Conservation (phyloP, 805 yeast genomes). For the Candida dendrica region DNA sequence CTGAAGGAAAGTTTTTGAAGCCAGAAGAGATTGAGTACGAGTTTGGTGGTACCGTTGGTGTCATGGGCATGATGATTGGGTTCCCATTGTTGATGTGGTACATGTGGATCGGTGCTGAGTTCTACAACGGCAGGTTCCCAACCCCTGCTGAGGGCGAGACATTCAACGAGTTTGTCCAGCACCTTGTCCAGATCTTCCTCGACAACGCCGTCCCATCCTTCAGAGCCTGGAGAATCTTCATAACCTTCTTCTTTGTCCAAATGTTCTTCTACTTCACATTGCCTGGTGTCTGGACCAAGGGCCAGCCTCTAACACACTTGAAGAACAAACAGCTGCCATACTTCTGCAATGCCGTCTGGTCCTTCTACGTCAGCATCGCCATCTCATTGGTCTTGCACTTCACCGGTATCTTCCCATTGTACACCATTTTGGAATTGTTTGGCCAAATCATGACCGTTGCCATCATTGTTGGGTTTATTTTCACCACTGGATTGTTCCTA, state of each 20-base stretch:
- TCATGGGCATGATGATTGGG: constrained; percentile 82
- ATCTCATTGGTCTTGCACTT: constrained; percentile 59
- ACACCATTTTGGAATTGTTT: constrained; percentile 70
- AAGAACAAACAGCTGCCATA: constrained; percentile 79
- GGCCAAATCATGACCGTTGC: constrained; percentile 93
- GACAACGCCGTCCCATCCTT: constrained; percentile 52
- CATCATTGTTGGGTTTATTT: constrained; percentile 66
- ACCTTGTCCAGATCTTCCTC: constrained; percentile 36
- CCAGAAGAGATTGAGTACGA: constrained; percentile 67
- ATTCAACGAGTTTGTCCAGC: constrained; percentile 33
- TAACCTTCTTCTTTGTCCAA: constrained; percentile 63
- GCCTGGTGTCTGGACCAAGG: constrained; percentile 94
- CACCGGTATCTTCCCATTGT: constrained; percentile 66
- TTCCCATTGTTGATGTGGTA: constrained; percentile 94
- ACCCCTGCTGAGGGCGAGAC: constrained; percentile 53
- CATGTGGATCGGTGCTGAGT: constrained; percentile 88
- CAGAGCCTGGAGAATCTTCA: constrained; percentile 63
- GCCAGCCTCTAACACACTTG: constrained; percentile 84
- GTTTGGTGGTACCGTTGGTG: constrained; percentile 92
- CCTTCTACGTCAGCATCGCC: constrained; percentile 65
- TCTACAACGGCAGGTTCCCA: constrained; percentile 69
- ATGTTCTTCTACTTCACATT: constrained; percentile 68
- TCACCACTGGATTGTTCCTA: constrained; percentile 64
- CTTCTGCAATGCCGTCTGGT: constrained; percentile 85
- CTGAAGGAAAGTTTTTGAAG: constrained; percentile 29